Conservation (phyloP, 805 yeast genomes). For the Geotrichum ghanense region DNA sequence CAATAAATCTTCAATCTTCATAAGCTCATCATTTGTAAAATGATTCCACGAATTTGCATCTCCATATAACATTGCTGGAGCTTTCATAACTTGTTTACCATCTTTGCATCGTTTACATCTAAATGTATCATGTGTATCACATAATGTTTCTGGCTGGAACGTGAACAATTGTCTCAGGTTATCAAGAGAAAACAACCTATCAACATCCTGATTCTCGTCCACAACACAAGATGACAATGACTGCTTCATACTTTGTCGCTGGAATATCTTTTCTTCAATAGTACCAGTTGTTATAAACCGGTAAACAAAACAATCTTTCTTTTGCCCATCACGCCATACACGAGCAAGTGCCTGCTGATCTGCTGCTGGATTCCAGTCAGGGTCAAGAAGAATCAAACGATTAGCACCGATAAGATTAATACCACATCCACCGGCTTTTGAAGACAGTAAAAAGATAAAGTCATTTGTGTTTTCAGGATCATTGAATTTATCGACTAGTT, state of each 20-base stretch:
- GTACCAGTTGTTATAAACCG: constrained; percentile 91
- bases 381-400: constrained; percentile 74
- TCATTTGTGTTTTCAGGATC: constrained; percentile 76
- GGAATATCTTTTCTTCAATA: constrained; percentile 92
- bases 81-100: constrained; percentile 49
- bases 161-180: constrained; percentile 65
- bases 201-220: constrained; percentile 92
- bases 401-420: constrained; percentile 95
- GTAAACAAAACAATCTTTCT: constrained; percentile 90
- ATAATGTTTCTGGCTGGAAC: constrained; percentile 51
- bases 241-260: constrained; percentile 89
- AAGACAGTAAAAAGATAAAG: constrained; percentile 78
- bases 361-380: constrained; percentile 98
- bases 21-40: constrained; percentile 50
- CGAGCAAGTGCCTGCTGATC: constrained; percentile 97
- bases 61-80: constrained; percentile 90
- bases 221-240: constrained; percentile 92
- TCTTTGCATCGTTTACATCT: constrained; percentile 69
- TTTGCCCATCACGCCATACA: constrained; percentile 99
- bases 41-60: constrained; percentile 98
- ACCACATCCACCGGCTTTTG: constrained; percentile 99
- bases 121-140: constrained; percentile 90
- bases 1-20: constrained; percentile 61
- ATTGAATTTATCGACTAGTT: constrained; percentile 81
- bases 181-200: constrained; percentile 78